These are phyloP conservation scores for Daldinia concentrica DNA, from an alignment of 495 filamentous ascomycete genomes.

Conservation along the genomic window DNA sequence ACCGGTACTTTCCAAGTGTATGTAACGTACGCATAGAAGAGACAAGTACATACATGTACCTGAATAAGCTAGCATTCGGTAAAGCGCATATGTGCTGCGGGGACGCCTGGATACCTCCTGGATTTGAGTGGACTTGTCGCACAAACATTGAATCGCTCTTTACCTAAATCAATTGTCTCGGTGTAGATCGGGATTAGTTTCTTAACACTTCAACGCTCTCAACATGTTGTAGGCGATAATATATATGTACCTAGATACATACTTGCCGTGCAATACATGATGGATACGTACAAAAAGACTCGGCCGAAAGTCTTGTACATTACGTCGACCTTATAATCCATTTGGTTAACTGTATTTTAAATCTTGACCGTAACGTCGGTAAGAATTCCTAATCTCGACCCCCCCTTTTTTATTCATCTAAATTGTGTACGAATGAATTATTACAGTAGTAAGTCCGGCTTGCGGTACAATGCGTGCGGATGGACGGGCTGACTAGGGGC, in stretches of 20 bases:
- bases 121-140: neutral
- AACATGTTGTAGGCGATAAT: neutral
- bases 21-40: neutral
- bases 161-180: neutral
- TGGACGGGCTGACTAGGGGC: constrained; percentile 14
- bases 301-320: neutral
- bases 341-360: neutral
- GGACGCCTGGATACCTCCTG: neutral
- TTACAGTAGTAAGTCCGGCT: constrained; percentile 15
- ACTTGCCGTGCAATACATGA: neutral
- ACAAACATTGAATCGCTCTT: constrained; percentile 1
- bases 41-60: neutral
- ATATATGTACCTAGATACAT: neutral
- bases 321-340: neutral
- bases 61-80: neutral
- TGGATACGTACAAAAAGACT: neutral
- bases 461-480: constrained; percentile 1
- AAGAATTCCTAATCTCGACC: neutral
- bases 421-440: neutral
- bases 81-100: neutral
- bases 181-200: neutral
- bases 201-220: neutral
- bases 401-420: neutral
- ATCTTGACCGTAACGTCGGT: neutral
- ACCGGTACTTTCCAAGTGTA: neutral